Evolutionary conservation across 2,329 filamentous ascomycete genomes (phyloP), one percentile per base, ranked within the genome.

Genomic region (Trichoderma sp.): DNA sequence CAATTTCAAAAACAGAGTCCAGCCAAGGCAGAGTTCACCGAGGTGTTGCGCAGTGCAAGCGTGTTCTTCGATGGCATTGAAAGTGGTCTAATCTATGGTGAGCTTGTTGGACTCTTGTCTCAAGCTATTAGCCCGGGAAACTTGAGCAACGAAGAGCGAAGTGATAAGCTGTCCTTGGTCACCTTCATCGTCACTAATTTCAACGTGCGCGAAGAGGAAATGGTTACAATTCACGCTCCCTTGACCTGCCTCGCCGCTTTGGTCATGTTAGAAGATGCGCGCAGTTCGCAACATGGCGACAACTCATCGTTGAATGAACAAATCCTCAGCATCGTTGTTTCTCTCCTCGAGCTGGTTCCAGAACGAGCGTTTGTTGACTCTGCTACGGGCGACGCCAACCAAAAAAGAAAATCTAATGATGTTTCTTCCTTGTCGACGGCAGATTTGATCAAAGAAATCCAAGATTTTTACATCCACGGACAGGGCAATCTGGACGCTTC

Each of bases 61-160:
- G 93, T 97, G 56, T 99, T 99, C 85, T 99, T 99, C 79, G 97
- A 99, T 81, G 96, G 96, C 6, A 96, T 98, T 53, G 97, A 99
- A 84, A 97, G 95, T 80, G 93, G 94, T 8, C 87, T 98, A 24
- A 98, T 99, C 64, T 99, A 97, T 87, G 92, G 93, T 65, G 94
- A 97, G 81, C 88, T 98, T 74, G 86, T 94, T 74, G 87, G 90
- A 14, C 88, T 97, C 59, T 86, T 97, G 76, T 88, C 88, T 1
- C 88, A 91, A 79, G 87, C 90, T n/a, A 85, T 92, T 71, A 86
- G 87, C 3, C 85, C 88, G 6, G 87, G 86, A 27, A 84, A 81
- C 45, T 72, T 85, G n/a, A 80, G 81, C 41, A 79, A 82, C 4
- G 84, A 85, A 5, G 87, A 91, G 74, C 89, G 88, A 69, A 85